phyloP scores from a whole-genome alignment of 1,284 basidiomycete species.

The Malassezia furfur region DNA sequence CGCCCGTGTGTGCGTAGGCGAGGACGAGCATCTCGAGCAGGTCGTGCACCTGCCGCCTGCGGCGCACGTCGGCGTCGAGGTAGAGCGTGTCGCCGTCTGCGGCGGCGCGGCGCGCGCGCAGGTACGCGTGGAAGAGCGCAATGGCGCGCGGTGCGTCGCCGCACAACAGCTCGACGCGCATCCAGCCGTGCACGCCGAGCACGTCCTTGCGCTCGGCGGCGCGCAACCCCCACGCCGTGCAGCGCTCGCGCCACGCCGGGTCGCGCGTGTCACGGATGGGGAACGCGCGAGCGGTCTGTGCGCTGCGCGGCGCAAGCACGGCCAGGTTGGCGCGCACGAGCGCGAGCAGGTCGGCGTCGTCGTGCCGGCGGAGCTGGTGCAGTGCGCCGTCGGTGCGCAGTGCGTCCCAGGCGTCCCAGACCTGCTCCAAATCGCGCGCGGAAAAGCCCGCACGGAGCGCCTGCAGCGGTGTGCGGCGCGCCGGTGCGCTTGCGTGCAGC shows the following conservation, averaged over 20 bases:
- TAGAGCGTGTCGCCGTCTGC: constrained; percentile 4
- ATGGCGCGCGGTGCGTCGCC: constrained; percentile 5
- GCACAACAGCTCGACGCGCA: constrained; percentile 15
- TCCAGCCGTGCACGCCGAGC: constrained; percentile 18
- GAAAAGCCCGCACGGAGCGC: constrained; percentile 5
- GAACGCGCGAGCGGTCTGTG: background rate
- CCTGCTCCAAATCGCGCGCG: constrained; percentile 14
- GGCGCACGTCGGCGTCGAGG: constrained; percentile 9
- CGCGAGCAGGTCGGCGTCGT: constrained; percentile 13
- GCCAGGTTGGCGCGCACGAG: constrained; percentile 11
- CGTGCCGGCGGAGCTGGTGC: background rate
- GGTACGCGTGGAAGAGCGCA: constrained; percentile 9
- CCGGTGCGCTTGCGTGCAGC: background rate
- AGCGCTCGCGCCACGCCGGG: constrained; percentile 5
- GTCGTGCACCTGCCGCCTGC: constrained; percentile 21
- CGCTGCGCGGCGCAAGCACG: background rate
- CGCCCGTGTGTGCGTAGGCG: constrained; percentile 1
- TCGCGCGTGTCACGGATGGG: background rate
- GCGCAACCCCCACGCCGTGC: constrained; percentile 1
- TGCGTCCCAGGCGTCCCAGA: constrained; percentile 14
- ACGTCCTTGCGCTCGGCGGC: constrained; percentile 13
- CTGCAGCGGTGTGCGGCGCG: background rate
- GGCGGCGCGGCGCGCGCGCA: constrained; percentile 3
- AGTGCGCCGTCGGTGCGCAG: background rate
- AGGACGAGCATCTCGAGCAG: constrained; percentile 25